phyloP scores from a whole-genome alignment of 331 rosid genomes.

The Acacia concinna region DNA sequence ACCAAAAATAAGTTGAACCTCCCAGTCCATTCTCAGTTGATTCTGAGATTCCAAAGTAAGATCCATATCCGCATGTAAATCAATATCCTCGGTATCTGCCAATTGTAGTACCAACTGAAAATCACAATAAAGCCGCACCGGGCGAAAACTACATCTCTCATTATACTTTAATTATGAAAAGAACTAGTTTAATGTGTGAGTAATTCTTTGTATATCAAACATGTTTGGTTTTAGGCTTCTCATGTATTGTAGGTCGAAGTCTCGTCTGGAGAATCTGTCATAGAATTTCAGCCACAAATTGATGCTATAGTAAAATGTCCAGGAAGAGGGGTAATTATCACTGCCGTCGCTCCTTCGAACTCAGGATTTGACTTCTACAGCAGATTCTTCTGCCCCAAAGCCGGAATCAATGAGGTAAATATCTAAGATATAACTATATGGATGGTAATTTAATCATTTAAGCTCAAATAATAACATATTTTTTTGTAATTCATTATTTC shows the following conservation, averaged over 20 bases:
- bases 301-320: constrained; percentile 60
- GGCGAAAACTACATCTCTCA: neutral
- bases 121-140: too few relatives aligned
- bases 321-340: constrained; percentile 57
- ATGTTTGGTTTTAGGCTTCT: constrained; percentile 9
- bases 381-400: constrained; percentile 56
- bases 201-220: constrained; percentile 26
- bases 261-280: constrained; percentile 54
- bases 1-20: too few relatives aligned
- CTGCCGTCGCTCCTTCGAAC: constrained; percentile 55
- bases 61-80: too few relatives aligned
- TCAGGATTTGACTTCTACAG: constrained; percentile 69
- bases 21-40: too few relatives aligned
- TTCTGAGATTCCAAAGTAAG: too few relatives aligned
- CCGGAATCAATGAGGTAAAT: constrained; percentile 63
- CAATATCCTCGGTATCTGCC: too few relatives aligned
- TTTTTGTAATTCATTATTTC: neutral
- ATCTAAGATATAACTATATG: neutral
- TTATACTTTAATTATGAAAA: neutral
- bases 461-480: neutral
- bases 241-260: constrained; percentile 55
- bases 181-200: neutral
- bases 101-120: too few relatives aligned
- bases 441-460: neutral
- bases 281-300: constrained; percentile 53